phyloP scores from a whole-genome alignment of 768 basidiomycete species.

The Pisolithus marmoratus region DNA sequence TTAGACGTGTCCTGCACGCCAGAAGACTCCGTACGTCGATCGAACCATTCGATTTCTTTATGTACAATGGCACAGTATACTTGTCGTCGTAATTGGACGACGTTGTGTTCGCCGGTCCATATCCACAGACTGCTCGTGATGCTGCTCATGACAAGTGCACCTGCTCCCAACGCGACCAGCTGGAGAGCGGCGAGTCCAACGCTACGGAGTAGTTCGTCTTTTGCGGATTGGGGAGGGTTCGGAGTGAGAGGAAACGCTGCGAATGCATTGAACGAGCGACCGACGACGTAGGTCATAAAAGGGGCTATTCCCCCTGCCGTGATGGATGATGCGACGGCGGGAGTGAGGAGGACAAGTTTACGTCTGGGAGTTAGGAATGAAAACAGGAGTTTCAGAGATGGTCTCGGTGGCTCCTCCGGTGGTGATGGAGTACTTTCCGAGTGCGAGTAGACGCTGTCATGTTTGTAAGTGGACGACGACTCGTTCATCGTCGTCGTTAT shows the following conservation, averaged over 20 bases:
- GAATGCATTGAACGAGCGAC: slow-evolving; percentile 71
- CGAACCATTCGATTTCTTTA: slow-evolving; percentile 90
- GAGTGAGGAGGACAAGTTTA: slow-evolving; percentile 50
- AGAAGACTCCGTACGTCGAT: slow-evolving; percentile 58
- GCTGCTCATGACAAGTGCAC: slow-evolving; percentile 66
- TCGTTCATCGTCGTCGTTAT: too few relatives aligned
- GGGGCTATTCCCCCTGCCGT: slow-evolving; percentile 70
- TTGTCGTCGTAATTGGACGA: slow-evolving; percentile 54
- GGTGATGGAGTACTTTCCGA: not conserved
- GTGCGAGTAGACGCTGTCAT: not conserved
- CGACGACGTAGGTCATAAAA: slow-evolving; percentile 81
- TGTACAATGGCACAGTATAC: slow-evolving; percentile 64
- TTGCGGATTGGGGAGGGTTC: slow-evolving; percentile 35
- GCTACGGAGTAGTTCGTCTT: slow-evolving; percentile 47
- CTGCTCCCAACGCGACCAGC: slow-evolving; percentile 60
- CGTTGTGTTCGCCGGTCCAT: slow-evolving; percentile 77
- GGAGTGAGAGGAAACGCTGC: slow-evolving; percentile 46
- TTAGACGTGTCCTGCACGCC: slow-evolving; percentile 30
- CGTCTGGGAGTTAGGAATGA: slow-evolving; percentile 56
- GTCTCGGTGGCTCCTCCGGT: slow-evolving; percentile 30
- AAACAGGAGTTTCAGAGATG: slow-evolving; percentile 62
- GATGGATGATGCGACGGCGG: slow-evolving; percentile 57
- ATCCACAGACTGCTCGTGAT: slow-evolving; percentile 81
- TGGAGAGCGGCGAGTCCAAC: slow-evolving; percentile 60
- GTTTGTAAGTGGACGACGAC: too few relatives aligned